A percentile compares a stretch with the other conserved stretches of the same genome.
These are phyloP conservation scores for Aspergillus asperescens DNA, from an alignment of 495 filamentous ascomycete species.

Conservation along the genomic window DNA sequence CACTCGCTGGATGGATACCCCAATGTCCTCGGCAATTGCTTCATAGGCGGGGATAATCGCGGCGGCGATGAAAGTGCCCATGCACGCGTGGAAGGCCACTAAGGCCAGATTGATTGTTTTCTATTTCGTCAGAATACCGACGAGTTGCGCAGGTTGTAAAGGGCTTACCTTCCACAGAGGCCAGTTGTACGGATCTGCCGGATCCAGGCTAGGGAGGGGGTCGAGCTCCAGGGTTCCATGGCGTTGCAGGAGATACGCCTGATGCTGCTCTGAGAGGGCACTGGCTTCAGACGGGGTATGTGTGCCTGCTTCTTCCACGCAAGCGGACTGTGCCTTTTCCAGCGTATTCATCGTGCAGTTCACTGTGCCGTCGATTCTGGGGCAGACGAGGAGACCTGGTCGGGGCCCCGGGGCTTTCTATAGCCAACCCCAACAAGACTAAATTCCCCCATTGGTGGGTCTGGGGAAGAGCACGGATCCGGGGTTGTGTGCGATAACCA, in stretches of 20 bases:
- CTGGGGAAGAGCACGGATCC: background rate
- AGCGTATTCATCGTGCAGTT: background rate
- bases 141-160: background rate
- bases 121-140: slow-evolving; percentile 22
- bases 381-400: too few relatives aligned
- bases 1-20: slow-evolving; percentile 40
- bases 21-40: slow-evolving; percentile 41
- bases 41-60: slow-evolving; percentile 50
- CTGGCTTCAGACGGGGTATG: slow-evolving; percentile 10
- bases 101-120: slow-evolving; percentile 50
- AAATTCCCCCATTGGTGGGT: background rate
- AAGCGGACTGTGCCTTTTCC: slow-evolving; percentile 17
- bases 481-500: background rate
- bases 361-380: too few relatives aligned
- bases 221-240: slow-evolving; percentile 52
- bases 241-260: slow-evolving; percentile 43
- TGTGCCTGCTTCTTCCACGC: slow-evolving; percentile 25
- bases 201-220: slow-evolving; percentile 45
- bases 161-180: slow-evolving; percentile 43
- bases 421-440: background rate
- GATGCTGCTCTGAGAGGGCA: slow-evolving; percentile 32
- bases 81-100: slow-evolving; percentile 53
- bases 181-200: slow-evolving; percentile 54
- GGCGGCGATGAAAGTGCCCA: slow-evolving; percentile 51
- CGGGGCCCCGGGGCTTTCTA: background rate